Conservation (phyloP, 768 basidiomycete species). For the Cystofilobasidium bisporidii region DNA sequence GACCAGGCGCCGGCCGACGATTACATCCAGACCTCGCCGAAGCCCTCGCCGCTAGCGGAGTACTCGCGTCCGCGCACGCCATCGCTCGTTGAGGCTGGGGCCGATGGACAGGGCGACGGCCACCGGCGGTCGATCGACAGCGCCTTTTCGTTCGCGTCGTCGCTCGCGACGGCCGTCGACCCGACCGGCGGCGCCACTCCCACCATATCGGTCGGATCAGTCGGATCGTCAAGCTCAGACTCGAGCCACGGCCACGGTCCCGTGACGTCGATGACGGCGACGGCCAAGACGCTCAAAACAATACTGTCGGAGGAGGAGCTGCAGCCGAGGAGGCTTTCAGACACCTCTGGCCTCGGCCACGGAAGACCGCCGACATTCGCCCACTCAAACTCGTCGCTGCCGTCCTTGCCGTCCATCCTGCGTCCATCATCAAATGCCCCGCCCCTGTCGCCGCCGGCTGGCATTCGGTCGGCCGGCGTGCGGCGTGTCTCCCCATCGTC, state of each 20-base stretch:
- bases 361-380: not conserved
- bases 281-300: not conserved
- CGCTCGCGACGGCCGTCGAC: not conserved
- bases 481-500: slow-evolving; percentile 12
- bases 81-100: not conserved
- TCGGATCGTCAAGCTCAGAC: not conserved
- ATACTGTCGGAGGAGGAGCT: not conserved
- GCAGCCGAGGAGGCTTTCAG: not conserved
- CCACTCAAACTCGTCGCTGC: not conserved
- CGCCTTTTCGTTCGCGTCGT: not conserved
- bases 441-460: not conserved
- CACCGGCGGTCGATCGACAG: slow-evolving; percentile 18
- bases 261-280: not conserved
- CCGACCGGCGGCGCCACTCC: not conserved
- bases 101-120: not conserved
- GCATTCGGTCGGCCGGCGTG: not conserved
- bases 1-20: not conserved
- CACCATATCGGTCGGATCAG: not conserved
- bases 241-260: slow-evolving; percentile 1
- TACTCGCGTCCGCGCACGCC: slow-evolving; percentile 10
- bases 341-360: not conserved
- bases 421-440: slow-evolving; percentile 1
- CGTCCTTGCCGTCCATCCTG: slow-evolving; percentile 16
- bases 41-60: not conserved
- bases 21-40: not conserved